These are phyloP conservation scores for Neofusicoccum sp. DNA, from an alignment of 2,329 filamentous ascomycete species.

Conservation along the genomic window DNA sequence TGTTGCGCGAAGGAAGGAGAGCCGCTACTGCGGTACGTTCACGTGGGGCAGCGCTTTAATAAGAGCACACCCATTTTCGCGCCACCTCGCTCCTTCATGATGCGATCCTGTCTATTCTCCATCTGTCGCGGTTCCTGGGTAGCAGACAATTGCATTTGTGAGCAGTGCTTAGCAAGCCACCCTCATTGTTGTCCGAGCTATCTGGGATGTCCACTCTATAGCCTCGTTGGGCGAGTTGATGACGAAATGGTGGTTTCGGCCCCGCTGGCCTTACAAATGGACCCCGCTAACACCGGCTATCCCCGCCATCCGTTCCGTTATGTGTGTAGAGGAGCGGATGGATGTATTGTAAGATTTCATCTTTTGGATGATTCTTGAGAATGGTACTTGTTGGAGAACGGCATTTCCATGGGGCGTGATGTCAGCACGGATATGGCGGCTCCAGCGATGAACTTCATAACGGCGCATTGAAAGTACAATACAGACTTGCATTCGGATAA, in stretches of 20 bases:
- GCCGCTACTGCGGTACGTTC: not conserved
- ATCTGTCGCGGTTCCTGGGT: not conserved
- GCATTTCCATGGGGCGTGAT: too few relatives aligned
- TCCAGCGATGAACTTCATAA: too few relatives aligned
- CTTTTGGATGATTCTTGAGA: too few relatives aligned
- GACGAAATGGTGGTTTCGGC: not conserved
- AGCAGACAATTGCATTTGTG: too few relatives aligned
- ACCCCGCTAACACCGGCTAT: not conserved
- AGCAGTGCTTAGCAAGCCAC: too few relatives aligned
- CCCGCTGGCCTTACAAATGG: slow-evolving; percentile 6
- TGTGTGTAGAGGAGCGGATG: not conserved
- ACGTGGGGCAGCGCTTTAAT: not conserved
- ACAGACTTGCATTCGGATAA: too few relatives aligned
- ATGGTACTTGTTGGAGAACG: too few relatives aligned
- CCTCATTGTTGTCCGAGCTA: too few relatives aligned
- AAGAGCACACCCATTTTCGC: not conserved
- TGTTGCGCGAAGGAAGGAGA: not conserved
- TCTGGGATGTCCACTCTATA: too few relatives aligned
- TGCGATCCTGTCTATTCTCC: not conserved
- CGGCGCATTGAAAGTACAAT: too few relatives aligned
- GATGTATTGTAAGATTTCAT: too few relatives aligned
- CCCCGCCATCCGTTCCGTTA: slow-evolving; percentile 3
- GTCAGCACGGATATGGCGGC: too few relatives aligned
- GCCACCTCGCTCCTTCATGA: not conserved
- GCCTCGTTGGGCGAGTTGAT: not conserved